Base-by-base conservation (phyloP, 2,329 filamentous ascomycete species). In the Ilyonectria mors-panacis region DNA sequence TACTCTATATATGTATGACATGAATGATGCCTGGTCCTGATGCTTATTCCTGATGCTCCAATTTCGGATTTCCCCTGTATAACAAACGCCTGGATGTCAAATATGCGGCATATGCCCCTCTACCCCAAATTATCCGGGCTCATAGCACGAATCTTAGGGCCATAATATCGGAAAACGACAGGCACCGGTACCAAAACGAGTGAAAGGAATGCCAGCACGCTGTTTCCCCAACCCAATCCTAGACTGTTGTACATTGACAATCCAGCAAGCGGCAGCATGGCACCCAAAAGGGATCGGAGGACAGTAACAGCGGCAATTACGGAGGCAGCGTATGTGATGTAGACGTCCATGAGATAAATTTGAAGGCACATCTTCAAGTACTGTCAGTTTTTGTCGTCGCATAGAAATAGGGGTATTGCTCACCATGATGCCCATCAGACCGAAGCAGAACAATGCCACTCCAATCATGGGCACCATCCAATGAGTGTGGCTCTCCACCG, bases 201-300 rank as follows among this genome's bases (percentile, higher is more conserved):
- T 2, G 70, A 84, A 21, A 89, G 81, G 61, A 89, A 87, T 5
- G 72, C 82, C 37, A 83, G 77, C 8, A 82, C 55, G 23, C 77
- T 79, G 39, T 82, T 82, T 6, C 60, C 85, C 85, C 73, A 91
- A 71, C 76, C 89, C 65, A 70, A 87, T 77, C 69, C 82, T 0
- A 85, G 72, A n/a, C 76, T 73, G 19, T 79, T 73, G 54, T 80
- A 80, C 74, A 80, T 75, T 13, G 81, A 79, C 2, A 83, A 78
- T 0, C 89, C 89, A 2, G 88, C 89, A 1, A 91, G 78, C 0
- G 89, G 89, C 10, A 91, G 85, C 28, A 94, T 90, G 0, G 86
- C 89, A 0, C 88, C 90, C n/a, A 89, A 91, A 65, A 93, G 77
- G 0, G 88, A 91, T 63, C 78, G 71, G 1, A 79, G 66, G 4